Base-by-base conservation (phyloP, 208 protist species). In the Trypanosoma theileri region DNA sequence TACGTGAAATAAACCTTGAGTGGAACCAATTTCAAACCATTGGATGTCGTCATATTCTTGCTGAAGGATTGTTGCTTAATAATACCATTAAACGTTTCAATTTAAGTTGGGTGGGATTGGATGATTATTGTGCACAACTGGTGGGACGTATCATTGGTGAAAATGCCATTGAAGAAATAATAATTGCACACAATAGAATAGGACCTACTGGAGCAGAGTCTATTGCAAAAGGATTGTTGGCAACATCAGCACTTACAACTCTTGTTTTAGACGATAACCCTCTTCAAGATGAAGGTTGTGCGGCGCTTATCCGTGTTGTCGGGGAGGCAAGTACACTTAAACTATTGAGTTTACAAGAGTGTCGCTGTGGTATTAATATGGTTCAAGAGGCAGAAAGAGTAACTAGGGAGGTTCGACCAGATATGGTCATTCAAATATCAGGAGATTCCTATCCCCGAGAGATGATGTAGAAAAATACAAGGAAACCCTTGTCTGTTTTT, bases 41-140 rank as follows among this genome's bases (percentile, higher is more conserved):
- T 16, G 90, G 85, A 21, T 78, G 77, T 52, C 53, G 83, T 17
- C 55, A 80, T 12, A 64, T 97, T 50, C 67, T 97, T 50, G 75
- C 63, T 16, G 85, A 97, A 28, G 89, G 92, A 45, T 70, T 97
- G 31, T 69, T 94, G 40, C 57, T 82, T 28, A 97, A 95, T 74
- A 96, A 96, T 75, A 97, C 92, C 11, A 84, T 97, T 61, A 94
- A 93, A 61, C 79, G 79, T 24, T 90, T 92, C 71, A 95, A 94
- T 71, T 54, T 97, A 40, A 89, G 85, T 73, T 84, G 77, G 28
- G 89, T 86, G 69, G 90, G 88, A 4, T 69, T 96, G 21, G 85
- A 93, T 60, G 88, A 96, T 72, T 66, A 66, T 19, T 91, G 83
- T 59, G 89, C 82, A 21, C 69, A 77, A 45, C 52, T 92, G 4